Conservation (phyloP, 23 red algal genomes). For the Gracilaria domingensis region DNA sequence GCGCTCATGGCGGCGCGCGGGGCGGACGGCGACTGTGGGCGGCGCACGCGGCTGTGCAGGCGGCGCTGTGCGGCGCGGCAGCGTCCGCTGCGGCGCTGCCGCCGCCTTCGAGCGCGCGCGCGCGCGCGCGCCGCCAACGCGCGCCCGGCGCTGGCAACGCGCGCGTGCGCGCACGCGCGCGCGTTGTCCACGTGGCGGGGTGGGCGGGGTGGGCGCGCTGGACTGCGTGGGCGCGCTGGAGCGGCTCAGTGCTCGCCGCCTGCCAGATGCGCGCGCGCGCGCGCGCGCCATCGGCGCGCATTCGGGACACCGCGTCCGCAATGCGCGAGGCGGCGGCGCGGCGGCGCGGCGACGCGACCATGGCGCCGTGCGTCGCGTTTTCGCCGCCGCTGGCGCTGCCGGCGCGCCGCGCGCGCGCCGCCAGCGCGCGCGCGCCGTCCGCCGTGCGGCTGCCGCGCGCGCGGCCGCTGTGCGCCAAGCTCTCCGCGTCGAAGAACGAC, state of each 20-base stretch:
- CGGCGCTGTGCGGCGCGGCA: background rate
- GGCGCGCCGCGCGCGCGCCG: background rate
- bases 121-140: too few species aligned
- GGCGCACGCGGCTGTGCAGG: too few species aligned
- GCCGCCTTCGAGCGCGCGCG: background rate
- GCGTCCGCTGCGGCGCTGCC: too few species aligned
- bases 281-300: background rate
- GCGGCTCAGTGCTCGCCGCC: too few species aligned
- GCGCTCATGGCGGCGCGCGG: constrained; percentile 20
- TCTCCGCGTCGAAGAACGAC: background rate
- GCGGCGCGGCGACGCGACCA: background rate
- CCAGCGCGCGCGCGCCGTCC: background rate
- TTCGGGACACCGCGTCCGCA: background rate
- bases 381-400: background rate
- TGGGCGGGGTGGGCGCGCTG: too few species aligned
- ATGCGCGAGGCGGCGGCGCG: background rate
- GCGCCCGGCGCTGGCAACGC: too few species aligned
- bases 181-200: too few species aligned
- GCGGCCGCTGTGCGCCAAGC: background rate
- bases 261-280: background rate
- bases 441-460: background rate
- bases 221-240: too few species aligned
- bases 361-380: background rate
- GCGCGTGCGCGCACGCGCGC: too few species aligned
- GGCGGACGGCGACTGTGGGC: too few species aligned